A percentile compares a stretch with the other conserved stretches of the same genome.
phyloP scores from a whole-genome alignment of 768 basidiomycete genomes.

The Mrakia blollopis region DNA sequence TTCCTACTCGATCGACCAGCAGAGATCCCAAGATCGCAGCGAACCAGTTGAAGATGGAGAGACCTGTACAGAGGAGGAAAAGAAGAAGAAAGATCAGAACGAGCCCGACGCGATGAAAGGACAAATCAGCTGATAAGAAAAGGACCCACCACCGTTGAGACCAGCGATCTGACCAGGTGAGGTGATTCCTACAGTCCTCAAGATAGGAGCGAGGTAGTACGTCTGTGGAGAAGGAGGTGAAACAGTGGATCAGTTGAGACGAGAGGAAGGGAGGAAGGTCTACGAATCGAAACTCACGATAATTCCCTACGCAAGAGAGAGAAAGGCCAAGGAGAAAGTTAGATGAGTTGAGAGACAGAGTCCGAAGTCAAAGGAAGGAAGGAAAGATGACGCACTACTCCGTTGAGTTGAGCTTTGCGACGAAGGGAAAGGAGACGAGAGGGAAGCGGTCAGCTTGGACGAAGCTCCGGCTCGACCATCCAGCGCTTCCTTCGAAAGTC shows the following conservation, averaged over 20 bases:
- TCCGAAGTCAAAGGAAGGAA: background rate
- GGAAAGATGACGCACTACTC: background rate
- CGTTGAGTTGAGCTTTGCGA: background rate
- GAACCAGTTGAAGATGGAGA: background rate
- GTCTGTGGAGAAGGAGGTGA: background rate
- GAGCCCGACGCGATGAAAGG: background rate
- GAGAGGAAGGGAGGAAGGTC: background rate
- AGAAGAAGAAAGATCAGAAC: background rate
- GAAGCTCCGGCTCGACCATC: background rate
- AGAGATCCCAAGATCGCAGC: background rate
- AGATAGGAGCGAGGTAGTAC: background rate
- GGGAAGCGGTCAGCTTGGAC: background rate
- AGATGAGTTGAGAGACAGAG: background rate
- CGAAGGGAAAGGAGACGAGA: background rate
- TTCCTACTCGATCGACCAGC: background rate
- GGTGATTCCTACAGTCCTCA: background rate
- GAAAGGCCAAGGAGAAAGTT: no score
- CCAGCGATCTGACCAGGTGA: background rate
- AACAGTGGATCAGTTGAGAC: background rate
- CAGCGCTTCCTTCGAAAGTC: no score
- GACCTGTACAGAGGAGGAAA: background rate
- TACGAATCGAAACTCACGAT: background rate
- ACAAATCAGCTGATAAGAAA: background rate
- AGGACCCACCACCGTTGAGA: background rate
- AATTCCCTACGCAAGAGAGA: background rate